Base-by-base conservation (phyloP, 257 asterid genomes). In the Jaltomata sinuosa region DNA sequence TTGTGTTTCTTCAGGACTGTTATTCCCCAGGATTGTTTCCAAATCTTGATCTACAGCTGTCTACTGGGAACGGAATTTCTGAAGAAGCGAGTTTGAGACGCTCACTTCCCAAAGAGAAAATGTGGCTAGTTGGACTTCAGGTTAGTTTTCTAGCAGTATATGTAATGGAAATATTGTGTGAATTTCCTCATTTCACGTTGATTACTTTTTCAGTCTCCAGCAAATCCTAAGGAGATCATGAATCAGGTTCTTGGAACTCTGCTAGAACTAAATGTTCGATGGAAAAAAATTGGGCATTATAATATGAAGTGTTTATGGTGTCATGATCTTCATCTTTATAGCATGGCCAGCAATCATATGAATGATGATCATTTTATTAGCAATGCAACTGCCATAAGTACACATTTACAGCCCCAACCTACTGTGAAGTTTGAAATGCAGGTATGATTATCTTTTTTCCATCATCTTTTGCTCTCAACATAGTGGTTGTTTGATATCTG, bases 231-330 rank as follows among this genome's bases (percentile, higher is more conserved):
- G 80, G 95, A 93, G 85, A 90, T 95, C 86, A 97, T 97, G 99
- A 87, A 86, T 68, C 98, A 93, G 88, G 93, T 97, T 91, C 99
- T 97, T 55, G 89, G 91, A 72, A 92, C 92, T 83, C 85, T 97
- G 84, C 97, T 89, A 89, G 93, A 90, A 85, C 91, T 95, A 80
- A 90, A 94, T 82, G 98, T 97, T 71, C 79, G 94, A 89, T 97
- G 99, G 99, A 97, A 97, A 87, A 97, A 90, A 87, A 90, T 91
- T 64, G 99, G 98, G 84, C 97, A 87, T 83, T 95, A 92, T 38
- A 97, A 94, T 88, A 90, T 97, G 94, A 96, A 92, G 91, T 96
- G 99, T 87, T 91, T 93, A 77, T 89, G 93, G 89, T 64, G 85
- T 79, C 94, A 86, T 80, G 85, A 81, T 55, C 69, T 81, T 79